Base-by-base conservation (phyloP, 768 basidiomycete genomes). In the Leccinum variicolor region DNA sequence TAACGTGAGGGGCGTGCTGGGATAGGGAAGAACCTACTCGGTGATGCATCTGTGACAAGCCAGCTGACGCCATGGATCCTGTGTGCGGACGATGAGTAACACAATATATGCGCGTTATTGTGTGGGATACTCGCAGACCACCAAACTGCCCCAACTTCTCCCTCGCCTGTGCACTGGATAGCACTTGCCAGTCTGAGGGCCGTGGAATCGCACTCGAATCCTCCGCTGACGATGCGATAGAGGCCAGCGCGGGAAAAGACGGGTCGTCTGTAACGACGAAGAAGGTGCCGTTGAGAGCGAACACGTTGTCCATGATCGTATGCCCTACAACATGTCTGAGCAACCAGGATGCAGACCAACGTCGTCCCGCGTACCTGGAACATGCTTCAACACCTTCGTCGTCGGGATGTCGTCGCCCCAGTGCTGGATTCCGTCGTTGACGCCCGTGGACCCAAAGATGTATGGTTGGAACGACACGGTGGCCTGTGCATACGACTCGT, bases 231-330 rank as follows among this genome's bases (percentile, higher is more conserved):
- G 81, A 81, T 0, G 71, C 76, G 23, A 90, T 86, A 1, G 76
- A 71, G 5, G 69, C 69, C 31, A 86, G 67, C 2, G 79, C 57
- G 1, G 92, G 94, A 51, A 92, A 80, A 2, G 77, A 69, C 6
- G 79, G 78, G 58, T 85, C 77, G 67, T 93, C 86, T 4, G 86
- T 82, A 34, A 95, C 85, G 57, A 95, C 70, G 70, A 84, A 91
- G 59, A 92, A 80, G 3, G 84, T 84, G 10, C 85, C 85, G 62
- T 89, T 85, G 64, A 81, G 76, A n/a, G 89, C 72, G 65, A 88
- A 83, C n/a, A 92, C 79, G 59, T 91, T 88, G 64, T 94, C 90
- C 55, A 95, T 76, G 46, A 94, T 82, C 1, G 90, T 92, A 74
- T 86, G 91, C 4, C 94, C 94, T 94, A 62, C 34, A 43, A 31